Percentiles rank a stretch among this genome's conserved stretches.
Conservation (phyloP, 495 filamentous ascomycete genomes). For the Ascobolus immersus region DNA sequence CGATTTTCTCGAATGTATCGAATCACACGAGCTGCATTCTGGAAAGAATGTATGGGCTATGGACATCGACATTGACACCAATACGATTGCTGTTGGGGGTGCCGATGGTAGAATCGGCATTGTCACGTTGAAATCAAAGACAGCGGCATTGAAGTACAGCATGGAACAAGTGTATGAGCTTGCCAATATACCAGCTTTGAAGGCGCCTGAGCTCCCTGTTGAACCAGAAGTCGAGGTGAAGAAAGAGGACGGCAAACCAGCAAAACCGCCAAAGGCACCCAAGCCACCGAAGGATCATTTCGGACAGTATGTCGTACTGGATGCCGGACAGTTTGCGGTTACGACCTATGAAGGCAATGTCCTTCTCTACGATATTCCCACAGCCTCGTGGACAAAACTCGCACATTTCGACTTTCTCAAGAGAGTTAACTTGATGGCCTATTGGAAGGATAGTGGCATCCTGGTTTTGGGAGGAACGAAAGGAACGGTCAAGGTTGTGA, state of each 20-base stretch:
- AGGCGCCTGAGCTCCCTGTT: neutral
- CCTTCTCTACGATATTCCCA: slow-evolving; percentile 21
- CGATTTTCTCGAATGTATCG: slow-evolving; percentile 22
- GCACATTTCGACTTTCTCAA: slow-evolving; percentile 3
- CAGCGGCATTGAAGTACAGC: neutral
- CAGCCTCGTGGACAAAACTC: neutral
- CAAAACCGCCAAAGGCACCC: slow-evolving; percentile 2
- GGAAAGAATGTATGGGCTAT: slow-evolving; percentile 87
- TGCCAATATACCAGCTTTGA: slow-evolving; percentile 3
- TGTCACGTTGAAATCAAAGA: slow-evolving; percentile 5
- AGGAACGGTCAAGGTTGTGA: slow-evolving; percentile 7
- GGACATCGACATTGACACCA: slow-evolving; percentile 20
- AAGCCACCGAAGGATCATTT: slow-evolving; percentile 24
- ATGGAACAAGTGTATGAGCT: slow-evolving; percentile 5
- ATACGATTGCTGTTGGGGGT: slow-evolving; percentile 52
- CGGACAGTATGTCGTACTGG: slow-evolving; percentile 40
- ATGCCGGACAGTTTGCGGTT: slow-evolving; percentile 28
- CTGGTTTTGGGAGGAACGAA: slow-evolving; percentile 8
- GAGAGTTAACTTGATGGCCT: slow-evolving; percentile 8
- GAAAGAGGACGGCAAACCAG: neutral
- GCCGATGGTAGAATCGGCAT: slow-evolving; percentile 42
- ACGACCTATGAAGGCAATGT: slow-evolving; percentile 35
- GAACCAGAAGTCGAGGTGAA: neutral
- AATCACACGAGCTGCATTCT: slow-evolving; percentile 34
- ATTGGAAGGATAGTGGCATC: slow-evolving; percentile 9